phyloP scores from a whole-genome alignment of 129 eudicot genomes.

The Gnaphalium uliginosum region DNA sequence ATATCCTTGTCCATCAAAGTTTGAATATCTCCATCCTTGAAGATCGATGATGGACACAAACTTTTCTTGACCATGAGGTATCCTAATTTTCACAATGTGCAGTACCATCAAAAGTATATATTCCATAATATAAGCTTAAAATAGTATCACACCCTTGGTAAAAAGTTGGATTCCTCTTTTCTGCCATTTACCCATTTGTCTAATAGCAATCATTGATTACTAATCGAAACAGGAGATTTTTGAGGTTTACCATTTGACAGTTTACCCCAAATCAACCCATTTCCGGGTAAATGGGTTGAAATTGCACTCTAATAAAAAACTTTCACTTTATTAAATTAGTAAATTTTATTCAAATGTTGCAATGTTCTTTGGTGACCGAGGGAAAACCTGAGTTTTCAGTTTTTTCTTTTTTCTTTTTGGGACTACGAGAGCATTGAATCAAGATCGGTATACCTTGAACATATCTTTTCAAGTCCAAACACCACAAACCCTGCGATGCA shows the following conservation, averaged over 20 bases:
- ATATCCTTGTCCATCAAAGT: slow-evolving; percentile 79
- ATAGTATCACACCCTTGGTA: background rate
- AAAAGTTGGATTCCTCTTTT: background rate
- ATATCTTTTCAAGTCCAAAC: slow-evolving; percentile 55
- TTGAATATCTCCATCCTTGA: slow-evolving; percentile 83
- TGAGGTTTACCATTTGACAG: too few relatives aligned
- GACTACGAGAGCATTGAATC: background rate
- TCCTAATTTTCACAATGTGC: slow-evolving; percentile 42
- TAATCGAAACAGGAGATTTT: too few relatives aligned
- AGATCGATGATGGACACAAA: slow-evolving; percentile 68
- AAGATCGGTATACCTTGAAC: slow-evolving; percentile 55
- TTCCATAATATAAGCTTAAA: background rate
- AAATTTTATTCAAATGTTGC: background rate
- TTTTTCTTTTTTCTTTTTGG: background rate
- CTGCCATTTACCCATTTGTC: too few relatives aligned
- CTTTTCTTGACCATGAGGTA: slow-evolving; percentile 87
- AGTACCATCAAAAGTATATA: background rate
- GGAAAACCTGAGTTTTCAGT: background rate
- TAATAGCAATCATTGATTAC: too few relatives aligned
- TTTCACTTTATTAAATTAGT: background rate
- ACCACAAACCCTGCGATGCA: slow-evolving; percentile 56
- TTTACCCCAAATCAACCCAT: too few relatives aligned
- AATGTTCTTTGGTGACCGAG: background rate
- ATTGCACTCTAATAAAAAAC: background rate
- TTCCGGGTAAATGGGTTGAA: background rate